Percentiles rank a stretch among this genome's conserved stretches.
These are phyloP conservation scores for Spongiforma sp. DNA, from an alignment of 1,284 basidiomycete genomes.

Conservation along the genomic window DNA sequence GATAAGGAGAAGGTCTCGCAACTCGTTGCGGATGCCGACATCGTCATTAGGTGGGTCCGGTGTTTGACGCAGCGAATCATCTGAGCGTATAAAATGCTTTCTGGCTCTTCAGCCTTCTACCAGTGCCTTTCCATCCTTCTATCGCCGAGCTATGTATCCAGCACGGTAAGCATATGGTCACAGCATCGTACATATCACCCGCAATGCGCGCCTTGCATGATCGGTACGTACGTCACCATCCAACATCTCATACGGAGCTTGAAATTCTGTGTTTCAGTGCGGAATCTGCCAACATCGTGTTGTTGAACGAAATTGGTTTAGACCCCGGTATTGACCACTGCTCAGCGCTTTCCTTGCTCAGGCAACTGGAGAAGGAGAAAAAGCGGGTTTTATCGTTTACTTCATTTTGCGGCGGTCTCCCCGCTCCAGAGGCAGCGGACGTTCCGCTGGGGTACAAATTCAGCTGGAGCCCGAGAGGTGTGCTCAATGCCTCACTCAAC, in stretches of 20 bases:
- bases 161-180: conserved; percentile 82
- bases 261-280: conserved; percentile 53
- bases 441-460: conserved; percentile 99
- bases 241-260: not conserved
- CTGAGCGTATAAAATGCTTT: too few relatives aligned
- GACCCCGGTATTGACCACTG: conserved; percentile 98
- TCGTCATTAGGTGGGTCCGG: conserved; percentile 68
- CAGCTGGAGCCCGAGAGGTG: conserved; percentile 98
- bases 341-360: conserved; percentile 82
- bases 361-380: conserved; percentile 58
- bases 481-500: conserved; percentile 95
- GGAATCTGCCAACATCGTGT: conserved; percentile 63
- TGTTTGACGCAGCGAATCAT: not conserved
- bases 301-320: conserved; percentile 93
- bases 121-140: conserved; percentile 76
- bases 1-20: conserved; percentile 54
- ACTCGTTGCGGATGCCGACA: conserved; percentile 63
- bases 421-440: conserved; percentile 87
- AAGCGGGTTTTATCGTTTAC: conserved; percentile 81
- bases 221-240: conserved; percentile 44
- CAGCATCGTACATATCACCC: conserved; percentile 90
- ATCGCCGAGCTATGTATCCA: conserved; percentile 83
- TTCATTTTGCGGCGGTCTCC: conserved; percentile 97
- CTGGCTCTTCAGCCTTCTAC: conserved; percentile 85
- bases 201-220: conserved; percentile 77